Base-by-base conservation (phyloP, 1,284 basidiomycete species). In the Moesziomyces antarcticus region DNA sequence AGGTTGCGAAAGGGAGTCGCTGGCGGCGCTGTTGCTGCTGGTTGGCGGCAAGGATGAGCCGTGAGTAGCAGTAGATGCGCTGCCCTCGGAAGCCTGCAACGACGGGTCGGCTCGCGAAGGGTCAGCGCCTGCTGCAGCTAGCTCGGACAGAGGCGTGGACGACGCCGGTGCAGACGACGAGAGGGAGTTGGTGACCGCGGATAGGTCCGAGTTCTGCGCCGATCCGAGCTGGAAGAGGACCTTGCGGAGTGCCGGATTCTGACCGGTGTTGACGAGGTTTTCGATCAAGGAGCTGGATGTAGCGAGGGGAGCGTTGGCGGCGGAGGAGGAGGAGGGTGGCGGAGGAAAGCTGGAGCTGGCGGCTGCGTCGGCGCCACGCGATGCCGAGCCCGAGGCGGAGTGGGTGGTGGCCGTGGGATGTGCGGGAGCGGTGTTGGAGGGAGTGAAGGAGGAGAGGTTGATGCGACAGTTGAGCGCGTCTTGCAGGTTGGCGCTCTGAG, bases 381-480 rank as follows among this genome's bases (percentile, higher is more conserved):
- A 42, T 21, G 50, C 25, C 35, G 35, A 37, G 13, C 14, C 27
- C 5, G 45, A 42, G 30, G 46, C 2, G 14, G 48, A 50, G 21
- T 37, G 25, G 41, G 20, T 21, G n/a, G 22, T 16, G 30, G 30
- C 16, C 27, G 25, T 25, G 35, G 42, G 3, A 18, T 35, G 33
- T 42, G 52, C 25, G 13, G 45, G 35, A 20, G 20, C 51, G 8
- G 37, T 27, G 43, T 49, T 55, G 44, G 56, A 20, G 40, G 48
- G 45, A 42, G 57, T 50, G 46, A 61, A 57, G 18, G 70, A 44
- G n/a, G 61, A 60, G 41, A 73, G 65, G 49, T 65, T 65, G 71
- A 73, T 60, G 44, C 65, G 71, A 40, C 71, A 73, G 50, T 73
- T 68, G 65, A 73, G 71, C 53, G 71, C 65, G 71, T 73, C 71